These are phyloP conservation scores for Coprinopsis cinerea DNA, from an alignment of 768 basidiomycete genomes.

Conservation along the genomic window DNA sequence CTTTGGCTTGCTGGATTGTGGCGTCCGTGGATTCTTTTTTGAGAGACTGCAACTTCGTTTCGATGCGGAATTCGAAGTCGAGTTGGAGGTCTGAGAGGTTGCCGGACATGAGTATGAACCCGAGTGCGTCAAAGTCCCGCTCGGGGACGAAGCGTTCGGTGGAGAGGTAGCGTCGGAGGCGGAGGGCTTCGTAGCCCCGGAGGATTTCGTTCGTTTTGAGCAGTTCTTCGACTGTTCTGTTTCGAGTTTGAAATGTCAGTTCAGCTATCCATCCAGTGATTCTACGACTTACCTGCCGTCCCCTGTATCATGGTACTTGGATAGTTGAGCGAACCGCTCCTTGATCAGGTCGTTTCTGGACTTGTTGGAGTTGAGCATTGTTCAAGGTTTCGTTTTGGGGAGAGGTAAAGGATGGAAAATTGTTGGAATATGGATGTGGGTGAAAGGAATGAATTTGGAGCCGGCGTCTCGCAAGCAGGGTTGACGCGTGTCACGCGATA, in stretches of 20 bases:
- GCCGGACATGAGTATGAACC: conserved; percentile 21
- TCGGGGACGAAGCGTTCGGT: conserved; percentile 27
- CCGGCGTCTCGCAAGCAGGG: too few relatives aligned
- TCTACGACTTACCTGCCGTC: conserved; percentile 19
- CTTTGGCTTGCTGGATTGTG: conserved; percentile 11
- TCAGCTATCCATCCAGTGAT: not conserved
- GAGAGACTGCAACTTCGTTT: not conserved
- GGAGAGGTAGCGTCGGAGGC: conserved; percentile 30
- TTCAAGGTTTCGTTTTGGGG: too few relatives aligned
- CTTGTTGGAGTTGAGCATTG: too few relatives aligned
- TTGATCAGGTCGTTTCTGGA: conserved; percentile 8
- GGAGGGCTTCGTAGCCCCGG: conserved; percentile 31
- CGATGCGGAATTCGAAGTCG: conserved; percentile 21
- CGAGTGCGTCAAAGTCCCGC: conserved; percentile 31
- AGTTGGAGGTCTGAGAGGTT: conserved; percentile 19
- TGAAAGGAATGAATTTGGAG: too few relatives aligned
- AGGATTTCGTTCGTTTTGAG: conserved; percentile 26
- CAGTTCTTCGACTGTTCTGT: conserved; percentile 25
- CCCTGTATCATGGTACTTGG: conserved; percentile 13
- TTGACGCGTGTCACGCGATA: too few relatives aligned
- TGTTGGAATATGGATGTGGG: too few relatives aligned
- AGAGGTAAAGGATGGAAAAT: too few relatives aligned
- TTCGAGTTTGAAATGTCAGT: not conserved
- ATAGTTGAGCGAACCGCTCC: conserved; percentile 8
- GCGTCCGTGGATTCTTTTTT: conserved; percentile 5